Evolutionary conservation across 441 rosid genomes (phyloP).

Genomic region (Macaranga tanarius): DNA sequence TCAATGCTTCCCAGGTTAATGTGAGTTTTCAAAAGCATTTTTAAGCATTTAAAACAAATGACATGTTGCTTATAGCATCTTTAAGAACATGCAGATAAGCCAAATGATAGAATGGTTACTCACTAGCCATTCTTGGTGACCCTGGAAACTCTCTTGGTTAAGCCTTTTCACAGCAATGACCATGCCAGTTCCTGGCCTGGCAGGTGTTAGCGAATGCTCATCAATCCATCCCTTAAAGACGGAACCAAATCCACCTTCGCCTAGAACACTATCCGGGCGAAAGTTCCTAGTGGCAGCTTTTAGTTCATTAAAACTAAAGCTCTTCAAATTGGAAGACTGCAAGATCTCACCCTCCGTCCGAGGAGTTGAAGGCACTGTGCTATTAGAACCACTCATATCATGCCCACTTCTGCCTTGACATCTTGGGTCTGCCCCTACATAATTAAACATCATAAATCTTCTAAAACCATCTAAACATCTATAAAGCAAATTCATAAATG

Average conservation of each 20-base stretch:
- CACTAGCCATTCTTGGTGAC: constrained; percentile 98
- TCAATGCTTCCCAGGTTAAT: not conserved
- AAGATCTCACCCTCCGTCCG: constrained; percentile 82
- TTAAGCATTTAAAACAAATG: not conserved
- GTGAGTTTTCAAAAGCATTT: not conserved
- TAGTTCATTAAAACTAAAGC: constrained; percentile 58
- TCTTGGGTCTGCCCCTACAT: constrained; percentile 44
- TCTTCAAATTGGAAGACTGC: constrained; percentile 63
- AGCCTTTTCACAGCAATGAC: constrained; percentile 83
- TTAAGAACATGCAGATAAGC: not conserved
- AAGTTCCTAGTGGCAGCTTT: constrained; percentile 85
- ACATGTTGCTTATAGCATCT: too few species aligned
- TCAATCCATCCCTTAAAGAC: constrained; percentile 96
- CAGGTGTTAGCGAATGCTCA: constrained; percentile 56
- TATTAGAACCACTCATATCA: constrained; percentile 48
- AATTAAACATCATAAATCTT: constrained; percentile 10
- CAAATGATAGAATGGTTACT: constrained; percentile 25
- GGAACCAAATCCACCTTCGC: constrained; percentile 97
- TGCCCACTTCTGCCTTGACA: constrained; percentile 36
- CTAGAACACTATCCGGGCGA: constrained; percentile 81
- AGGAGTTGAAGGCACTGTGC: constrained; percentile 55
- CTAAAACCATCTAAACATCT: not conserved
- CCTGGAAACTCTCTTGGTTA: constrained; percentile 77
- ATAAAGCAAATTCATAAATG: constrained; percentile 3
- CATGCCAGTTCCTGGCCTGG: constrained; percentile 70